Evolutionary conservation across 257 asterid genomes (phyloP), one percentile per base, ranked within the genome.

Genomic region (Petunia axillaris): DNA sequence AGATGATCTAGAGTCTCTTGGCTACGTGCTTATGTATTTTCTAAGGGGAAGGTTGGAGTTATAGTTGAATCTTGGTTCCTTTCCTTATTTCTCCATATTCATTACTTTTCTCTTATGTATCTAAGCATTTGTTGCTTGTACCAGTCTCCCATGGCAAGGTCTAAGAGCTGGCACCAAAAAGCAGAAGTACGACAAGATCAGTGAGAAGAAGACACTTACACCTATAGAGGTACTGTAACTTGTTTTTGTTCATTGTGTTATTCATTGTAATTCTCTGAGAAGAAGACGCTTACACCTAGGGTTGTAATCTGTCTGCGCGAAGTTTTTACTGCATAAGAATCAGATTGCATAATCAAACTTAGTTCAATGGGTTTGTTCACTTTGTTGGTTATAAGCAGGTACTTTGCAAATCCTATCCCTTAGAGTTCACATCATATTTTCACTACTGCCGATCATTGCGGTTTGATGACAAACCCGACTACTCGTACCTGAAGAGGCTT

Each of bases 391-490:
- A 46, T 78, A 36, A 38, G 15, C 87, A 93, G 99, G 97, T 90
- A 89, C 94, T 95, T 55, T 95, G 99, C 89, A 93, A 89, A 92
- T 90, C 95, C 80, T 86, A 88, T 87, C 94, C 97, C 53, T 88
- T 96, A 15, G 99, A 95, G 86, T 93, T 93, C 90, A 89, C 87
- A 76, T 93, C 97, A 64, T 95, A 91, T 81, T 95, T 93, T 53
- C 97, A 95, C 84, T 93, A 95, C 71, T 95, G 99, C 75, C 98
- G 97, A 52, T 95, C 99, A 36, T 85, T 93, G 88, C 89, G 94
- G 55, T 93, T 93, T 66, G 97, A 92, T 16, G 96, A 93, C 83
- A 93, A 93, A 87, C 98, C 98, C 39, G 98, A 93, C 83, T 93
- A 93, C 87, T 87, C 96, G 8, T 93, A 93, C 86, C 87, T 93